A percentile compares a stretch with the other conserved stretches of the same genome.
These are phyloP conservation scores for Xylaria sp. DNA, from an alignment of 2,329 filamentous ascomycete species.

Conservation along the genomic window DNA sequence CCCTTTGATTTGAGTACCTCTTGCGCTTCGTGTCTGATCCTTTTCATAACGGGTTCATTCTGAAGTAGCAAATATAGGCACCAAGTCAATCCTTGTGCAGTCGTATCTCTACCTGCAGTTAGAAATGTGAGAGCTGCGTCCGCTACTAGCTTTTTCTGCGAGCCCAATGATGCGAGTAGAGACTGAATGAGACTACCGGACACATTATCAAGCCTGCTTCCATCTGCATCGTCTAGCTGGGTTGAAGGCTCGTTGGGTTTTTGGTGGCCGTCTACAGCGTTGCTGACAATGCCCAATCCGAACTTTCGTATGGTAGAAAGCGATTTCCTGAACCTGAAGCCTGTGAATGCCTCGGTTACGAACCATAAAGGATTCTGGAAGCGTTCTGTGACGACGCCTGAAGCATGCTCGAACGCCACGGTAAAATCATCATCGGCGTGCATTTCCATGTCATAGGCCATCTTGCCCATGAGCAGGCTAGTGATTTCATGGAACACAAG, in stretches of 20 bases:
- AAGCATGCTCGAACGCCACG: slow-evolving; percentile 70
- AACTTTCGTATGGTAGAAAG: slow-evolving; percentile 64
- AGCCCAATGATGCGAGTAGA: slow-evolving; percentile 65
- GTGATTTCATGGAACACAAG: slow-evolving; percentile 72
- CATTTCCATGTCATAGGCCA: slow-evolving; percentile 78
- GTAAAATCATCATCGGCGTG: slow-evolving; percentile 70
- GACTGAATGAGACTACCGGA: slow-evolving; percentile 67
- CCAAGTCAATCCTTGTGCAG: slow-evolving; percentile 74
- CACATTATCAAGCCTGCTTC: slow-evolving; percentile 24
- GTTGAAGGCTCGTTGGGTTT: neutral
- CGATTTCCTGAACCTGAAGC: slow-evolving; percentile 60
- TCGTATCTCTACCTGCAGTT: slow-evolving; percentile 72
- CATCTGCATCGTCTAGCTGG: slow-evolving; percentile 24
- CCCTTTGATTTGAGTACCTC: slow-evolving; percentile 38
- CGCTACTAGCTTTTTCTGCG: slow-evolving; percentile 65
- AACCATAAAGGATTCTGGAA: slow-evolving; percentile 75
- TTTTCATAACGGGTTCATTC: slow-evolving; percentile 55
- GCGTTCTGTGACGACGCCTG: slow-evolving; percentile 67
- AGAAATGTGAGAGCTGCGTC: slow-evolving; percentile 75
- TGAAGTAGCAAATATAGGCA: slow-evolving; percentile 69
- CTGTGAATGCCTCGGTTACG: slow-evolving; percentile 66
- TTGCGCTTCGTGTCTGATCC: slow-evolving; percentile 58
- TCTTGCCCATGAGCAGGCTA: slow-evolving; percentile 73
- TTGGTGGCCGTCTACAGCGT: slow-evolving; percentile 52
- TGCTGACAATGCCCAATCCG: slow-evolving; percentile 67